Conservation (phyloP, 2,329 filamentous ascomycete genomes). For the Xylariaceae sp. region DNA sequence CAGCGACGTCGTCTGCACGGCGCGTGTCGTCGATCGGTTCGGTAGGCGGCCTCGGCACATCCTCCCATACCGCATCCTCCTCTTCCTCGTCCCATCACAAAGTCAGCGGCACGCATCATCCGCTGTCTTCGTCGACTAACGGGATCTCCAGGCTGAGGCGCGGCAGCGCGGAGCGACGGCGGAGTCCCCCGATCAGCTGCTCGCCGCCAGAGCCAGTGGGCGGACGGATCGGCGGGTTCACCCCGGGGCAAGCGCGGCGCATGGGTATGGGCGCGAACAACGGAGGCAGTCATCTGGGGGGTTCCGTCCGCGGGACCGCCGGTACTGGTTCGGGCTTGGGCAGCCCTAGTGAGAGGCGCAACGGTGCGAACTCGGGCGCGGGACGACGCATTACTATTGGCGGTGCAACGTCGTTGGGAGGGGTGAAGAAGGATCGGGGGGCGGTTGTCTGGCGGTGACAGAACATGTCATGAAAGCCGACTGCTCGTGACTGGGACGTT, state of each 20-base stretch:
- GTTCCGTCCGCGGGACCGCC: neutral
- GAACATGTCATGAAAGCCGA: too few species aligned
- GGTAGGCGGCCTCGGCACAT: slow-evolving; percentile 25
- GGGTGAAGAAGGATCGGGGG: slow-evolving; percentile 11
- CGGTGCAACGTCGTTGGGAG: slow-evolving; percentile 24
- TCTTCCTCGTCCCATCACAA: too few species aligned
- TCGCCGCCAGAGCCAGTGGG: slow-evolving; percentile 38
- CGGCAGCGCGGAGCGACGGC: slow-evolving; percentile 45
- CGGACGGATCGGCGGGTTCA: slow-evolving; percentile 34
- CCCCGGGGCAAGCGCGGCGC: slow-evolving; percentile 51
- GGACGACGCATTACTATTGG: slow-evolving; percentile 42
- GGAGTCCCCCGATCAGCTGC: slow-evolving; percentile 50
- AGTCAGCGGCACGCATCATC: slow-evolving; percentile 21
- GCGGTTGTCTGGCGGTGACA: slow-evolving; percentile 20
- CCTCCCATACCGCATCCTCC: slow-evolving; percentile 23
- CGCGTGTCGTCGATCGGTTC: slow-evolving; percentile 44
- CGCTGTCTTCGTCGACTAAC: slow-evolving; percentile 46
- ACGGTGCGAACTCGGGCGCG: slow-evolving; percentile 17
- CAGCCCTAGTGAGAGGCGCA: slow-evolving; percentile 18
- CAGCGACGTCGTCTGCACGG: slow-evolving; percentile 27
- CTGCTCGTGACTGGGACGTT: too few species aligned
- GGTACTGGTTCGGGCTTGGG: slow-evolving; percentile 12
- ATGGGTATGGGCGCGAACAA: slow-evolving; percentile 45
- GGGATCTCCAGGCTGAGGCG: slow-evolving; percentile 52
- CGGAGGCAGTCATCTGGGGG: neutral